Evolutionary conservation across 225 moss, liverwort and hornwort genomes (phyloP).

Genomic region (Bryum argenteum): DNA sequence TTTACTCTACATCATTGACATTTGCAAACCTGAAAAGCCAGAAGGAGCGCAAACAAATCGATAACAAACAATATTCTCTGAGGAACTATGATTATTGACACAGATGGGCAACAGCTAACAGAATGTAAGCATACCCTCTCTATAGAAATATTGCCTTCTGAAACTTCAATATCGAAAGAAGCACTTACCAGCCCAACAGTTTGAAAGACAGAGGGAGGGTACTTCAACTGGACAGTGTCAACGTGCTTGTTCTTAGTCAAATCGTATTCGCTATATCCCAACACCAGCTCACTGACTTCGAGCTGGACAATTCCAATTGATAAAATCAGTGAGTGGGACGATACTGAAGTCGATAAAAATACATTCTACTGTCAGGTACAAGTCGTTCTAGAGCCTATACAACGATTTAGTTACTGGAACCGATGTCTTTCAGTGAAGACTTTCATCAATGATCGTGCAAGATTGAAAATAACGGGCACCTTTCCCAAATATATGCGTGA

Average conservation of each 20-base stretch:
- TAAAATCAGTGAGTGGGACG: slow-evolving; percentile 4
- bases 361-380: slow-evolving; percentile 7
- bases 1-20: not conserved
- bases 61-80: not conserved
- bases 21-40: not conserved
- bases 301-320: slow-evolving; percentile 47
- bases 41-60: not conserved
- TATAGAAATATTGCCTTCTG: slow-evolving; percentile 3
- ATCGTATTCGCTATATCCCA: slow-evolving; percentile 55
- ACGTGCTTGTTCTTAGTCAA: slow-evolving; percentile 49
- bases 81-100: not conserved
- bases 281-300: slow-evolving; percentile 62
- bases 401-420: not conserved
- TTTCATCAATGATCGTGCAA: slow-evolving; percentile 11
- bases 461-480: slow-evolving; percentile 37
- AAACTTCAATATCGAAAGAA: not conserved
- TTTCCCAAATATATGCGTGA: slow-evolving; percentile 64
- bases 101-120: not conserved
- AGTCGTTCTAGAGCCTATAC: slow-evolving; percentile 4
- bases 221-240: slow-evolving; percentile 45
- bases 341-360: not conserved
- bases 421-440: not conserved
- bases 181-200: slow-evolving; percentile 60
- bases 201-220: slow-evolving; percentile 47
- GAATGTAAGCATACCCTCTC: not conserved